A percentile compares a stretch with the other conserved stretches of the same genome.
These are phyloP conservation scores for Wilcoxina mikolae DNA, from an alignment of 495 filamentous ascomycete species.

Conservation along the genomic window DNA sequence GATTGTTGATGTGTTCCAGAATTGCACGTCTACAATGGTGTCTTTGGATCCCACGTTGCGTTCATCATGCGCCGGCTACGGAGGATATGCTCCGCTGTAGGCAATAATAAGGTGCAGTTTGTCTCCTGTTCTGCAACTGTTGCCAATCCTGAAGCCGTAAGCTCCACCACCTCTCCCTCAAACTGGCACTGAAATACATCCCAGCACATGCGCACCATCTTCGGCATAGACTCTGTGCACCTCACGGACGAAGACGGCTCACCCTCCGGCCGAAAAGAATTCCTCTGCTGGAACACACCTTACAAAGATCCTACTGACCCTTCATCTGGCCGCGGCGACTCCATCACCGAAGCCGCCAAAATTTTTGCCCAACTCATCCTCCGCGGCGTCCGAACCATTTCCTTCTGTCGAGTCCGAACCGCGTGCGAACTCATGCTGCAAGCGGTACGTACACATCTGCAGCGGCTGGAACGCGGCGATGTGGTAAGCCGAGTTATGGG, in stretches of 20 bases:
- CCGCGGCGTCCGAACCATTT: conserved; percentile 80
- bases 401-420: conserved; percentile 76
- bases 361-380: conserved; percentile 84
- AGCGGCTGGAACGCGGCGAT: conserved; percentile 54
- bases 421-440: conserved; percentile 74
- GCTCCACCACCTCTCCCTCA: neutral
- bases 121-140: conserved; percentile 97
- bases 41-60: conserved; percentile 87
- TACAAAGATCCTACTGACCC: conserved; percentile 83
- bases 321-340: conserved; percentile 68
- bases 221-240: conserved; percentile 64
- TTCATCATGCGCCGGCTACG: conserved; percentile 87
- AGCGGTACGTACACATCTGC: conserved; percentile 64
- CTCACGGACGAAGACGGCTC: conserved; percentile 85
- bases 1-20: conserved; percentile 56
- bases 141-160: conserved; percentile 58
- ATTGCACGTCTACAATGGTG: conserved; percentile 88
- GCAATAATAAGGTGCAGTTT: conserved; percentile 78
- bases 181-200: conserved; percentile 3
- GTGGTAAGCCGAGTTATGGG: conserved; percentile 75
- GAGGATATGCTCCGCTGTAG: conserved; percentile 78
- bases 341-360: conserved; percentile 66
- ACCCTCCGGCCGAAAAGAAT: conserved; percentile 85
- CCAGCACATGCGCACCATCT: conserved; percentile 82
- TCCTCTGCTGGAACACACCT: conserved; percentile 95